Base-by-base conservation (phyloP, 441 rosid species). In the Arabidopsis lyrata region DNA sequence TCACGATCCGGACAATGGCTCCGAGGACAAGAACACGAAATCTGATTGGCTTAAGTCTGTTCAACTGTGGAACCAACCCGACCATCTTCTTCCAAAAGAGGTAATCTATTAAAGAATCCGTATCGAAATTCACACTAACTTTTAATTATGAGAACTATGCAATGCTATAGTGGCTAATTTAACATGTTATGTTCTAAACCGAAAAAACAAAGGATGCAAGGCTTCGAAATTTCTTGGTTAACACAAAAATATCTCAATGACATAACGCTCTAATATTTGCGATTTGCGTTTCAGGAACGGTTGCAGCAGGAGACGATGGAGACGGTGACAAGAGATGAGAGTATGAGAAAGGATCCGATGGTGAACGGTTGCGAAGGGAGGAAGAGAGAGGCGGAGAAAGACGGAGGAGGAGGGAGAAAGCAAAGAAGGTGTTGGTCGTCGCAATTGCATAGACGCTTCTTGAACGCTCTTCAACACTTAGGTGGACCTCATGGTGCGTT, bases 41-140 rank as follows among this genome's bases (percentile, higher is more conserved):
- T 88, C 97, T 9, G 97, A 95, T 49, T 95, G 99, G 99, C 99
- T 94, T 79, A 90, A 89, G 78, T 94, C 93, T 88, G 99, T 90
- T 55, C 97, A 87, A 78, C 82, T 92, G 27, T 94, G 99, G 99
- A 90, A 89, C 74, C 94, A 86, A 79, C 70, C 77, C 2, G 93
- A 86, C 70, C 79, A 83, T 66, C 76, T 81, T 70, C 77, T 80
- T 7, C 60, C 66, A 14, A 79, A 81, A 70, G 85, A 84, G 88
- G 96, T 90, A 81, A 38, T 32, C 57, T 12, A 60, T 47, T 35
- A 13, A 9, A 74, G 11, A 34, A 35, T 8, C 27, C 1, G 20
- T 8, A 71, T 27, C 7, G 6, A 31, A 32, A 31, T 14, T 48
- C 57, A 20, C 14, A 32, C 47, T 36, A 22, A 18, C 57, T 15